Evolutionary conservation across 805 yeast genomes (phyloP).

Genomic region (Saturnispora zaruensis): DNA sequence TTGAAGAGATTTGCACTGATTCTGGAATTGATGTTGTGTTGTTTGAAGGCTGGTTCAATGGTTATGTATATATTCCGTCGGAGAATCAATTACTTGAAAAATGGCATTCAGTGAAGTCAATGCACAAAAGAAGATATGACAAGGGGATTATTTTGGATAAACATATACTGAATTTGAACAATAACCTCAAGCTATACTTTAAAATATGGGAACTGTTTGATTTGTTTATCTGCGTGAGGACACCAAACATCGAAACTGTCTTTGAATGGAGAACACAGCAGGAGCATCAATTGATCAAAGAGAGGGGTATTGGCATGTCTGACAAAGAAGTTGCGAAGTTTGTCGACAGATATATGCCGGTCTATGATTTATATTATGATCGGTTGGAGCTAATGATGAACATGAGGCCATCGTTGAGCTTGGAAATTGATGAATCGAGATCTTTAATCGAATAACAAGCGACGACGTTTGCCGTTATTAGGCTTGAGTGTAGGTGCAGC

Average conservation of each 20-base stretch:
- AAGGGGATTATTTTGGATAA: slow-evolving; percentile 5
- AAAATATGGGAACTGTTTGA: slow-evolving; percentile 51
- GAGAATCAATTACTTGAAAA: slow-evolving; percentile 22
- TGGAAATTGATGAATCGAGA: slow-evolving; percentile 11
- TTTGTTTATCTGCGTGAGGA: slow-evolving; percentile 51
- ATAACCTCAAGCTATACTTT: slow-evolving; percentile 41
- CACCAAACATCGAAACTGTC: slow-evolving; percentile 53
- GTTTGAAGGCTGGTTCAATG: slow-evolving; percentile 93
- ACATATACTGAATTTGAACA: slow-evolving; percentile 39
- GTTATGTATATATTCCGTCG: slow-evolving; percentile 43
- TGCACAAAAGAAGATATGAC: slow-evolving; percentile 16
- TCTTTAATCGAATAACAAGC: background rate
- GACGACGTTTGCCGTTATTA: background rate
- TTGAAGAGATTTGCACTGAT: slow-evolving; percentile 27
- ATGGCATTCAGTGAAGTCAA: slow-evolving; percentile 22
- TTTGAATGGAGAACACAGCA: slow-evolving; percentile 74
- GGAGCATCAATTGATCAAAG: slow-evolving; percentile 50
- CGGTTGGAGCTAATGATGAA: slow-evolving; percentile 10
- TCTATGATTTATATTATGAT: slow-evolving; percentile 60
- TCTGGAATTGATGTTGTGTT: slow-evolving; percentile 53
- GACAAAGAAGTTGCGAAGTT: slow-evolving; percentile 59
- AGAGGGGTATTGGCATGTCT: slow-evolving; percentile 70
- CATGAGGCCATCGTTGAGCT: slow-evolving; percentile 7
- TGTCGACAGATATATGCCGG: slow-evolving; percentile 81
- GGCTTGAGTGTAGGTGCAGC: background rate